phyloP scores from a whole-genome alignment of 768 basidiomycete genomes.

The Leccinum subtestaceum region DNA sequence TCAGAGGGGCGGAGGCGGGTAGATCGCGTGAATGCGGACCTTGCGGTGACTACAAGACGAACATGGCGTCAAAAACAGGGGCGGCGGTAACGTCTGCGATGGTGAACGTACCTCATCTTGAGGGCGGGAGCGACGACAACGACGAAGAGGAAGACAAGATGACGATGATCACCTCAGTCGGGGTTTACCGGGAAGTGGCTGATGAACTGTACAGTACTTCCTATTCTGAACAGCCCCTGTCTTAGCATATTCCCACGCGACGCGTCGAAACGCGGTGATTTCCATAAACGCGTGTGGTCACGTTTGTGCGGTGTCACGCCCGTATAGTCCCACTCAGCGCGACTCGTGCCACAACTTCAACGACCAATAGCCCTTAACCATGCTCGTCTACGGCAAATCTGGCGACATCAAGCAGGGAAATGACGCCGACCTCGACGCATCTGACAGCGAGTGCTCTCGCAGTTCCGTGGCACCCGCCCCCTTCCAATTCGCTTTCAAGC shows the following conservation, averaged over 20 bases:
- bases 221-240: constrained; percentile 22
- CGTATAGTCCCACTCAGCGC: not conserved
- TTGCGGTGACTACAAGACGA: constrained; percentile 72
- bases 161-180: constrained; percentile 11
- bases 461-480: constrained; percentile 16
- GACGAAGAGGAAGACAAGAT: not conserved
- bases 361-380: constrained; percentile 10
- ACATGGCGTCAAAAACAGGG: not conserved
- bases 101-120: constrained; percentile 63
- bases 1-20: constrained; percentile 11
- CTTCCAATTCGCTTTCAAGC: constrained; percentile 45
- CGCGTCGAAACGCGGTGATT: constrained; percentile 25
- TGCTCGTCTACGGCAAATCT: constrained; percentile 26
- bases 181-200: constrained; percentile 32
- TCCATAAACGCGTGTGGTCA: constrained; percentile 36
- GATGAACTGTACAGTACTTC: constrained; percentile 31
- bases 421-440: not conserved
- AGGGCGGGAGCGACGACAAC: constrained; percentile 23
- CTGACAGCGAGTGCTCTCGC: constrained; percentile 20
- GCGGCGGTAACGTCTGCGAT: not conserved
- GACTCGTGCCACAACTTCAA: not conserved
- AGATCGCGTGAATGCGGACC: constrained; percentile 44
- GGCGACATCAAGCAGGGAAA: not conserved
- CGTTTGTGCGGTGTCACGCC: constrained; percentile 32
- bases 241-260: constrained; percentile 5